A percentile compares a stretch with the other conserved stretches of the same genome.
Conservation (phyloP, 2,329 filamentous ascomycete species). For the Fusarium sp. region DNA sequence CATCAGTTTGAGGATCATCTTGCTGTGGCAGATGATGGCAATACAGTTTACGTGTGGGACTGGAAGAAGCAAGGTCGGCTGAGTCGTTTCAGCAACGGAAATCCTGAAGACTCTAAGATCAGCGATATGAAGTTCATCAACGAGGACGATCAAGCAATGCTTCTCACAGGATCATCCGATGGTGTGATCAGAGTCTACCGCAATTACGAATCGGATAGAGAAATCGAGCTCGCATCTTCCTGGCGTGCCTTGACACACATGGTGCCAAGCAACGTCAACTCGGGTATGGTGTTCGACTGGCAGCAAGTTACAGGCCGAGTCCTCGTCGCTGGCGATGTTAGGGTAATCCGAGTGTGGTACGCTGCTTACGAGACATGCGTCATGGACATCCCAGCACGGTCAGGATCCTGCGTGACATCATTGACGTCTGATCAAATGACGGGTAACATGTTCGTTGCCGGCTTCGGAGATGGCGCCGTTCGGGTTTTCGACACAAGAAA, state of each 20-base stretch:
- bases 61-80: conserved; percentile 83
- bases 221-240: conserved; percentile 87
- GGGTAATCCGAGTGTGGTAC: conserved; percentile 96
- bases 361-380: conserved; percentile 93
- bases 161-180: conserved; percentile 96
- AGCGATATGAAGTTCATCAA: conserved; percentile 98
- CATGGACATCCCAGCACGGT: conserved; percentile 93
- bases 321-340: conserved; percentile 95
- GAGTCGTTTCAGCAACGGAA: conserved; percentile 92
- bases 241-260: conserved; percentile 95
- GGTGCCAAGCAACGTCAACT: conserved; percentile 92
- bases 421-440: conserved; percentile 98
- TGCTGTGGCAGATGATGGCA: conserved; percentile 91
- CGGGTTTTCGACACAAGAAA: conserved; percentile 92
- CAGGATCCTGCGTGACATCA: conserved; percentile 94
- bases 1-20: conserved; percentile 98
- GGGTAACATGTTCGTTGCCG: conserved; percentile 94
- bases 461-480: conserved; percentile 95
- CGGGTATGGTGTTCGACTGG: conserved; percentile 98
- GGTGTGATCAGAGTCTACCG: conserved; percentile 94
- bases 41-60: conserved; percentile 93
- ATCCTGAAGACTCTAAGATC: conserved; percentile 90
- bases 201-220: conserved; percentile 83
- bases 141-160: conserved; percentile 93
- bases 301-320: conserved; percentile 96